Evolutionary conservation across 2,329 filamentous ascomycete species (phyloP).

Genomic region (Hypomyces rosellus): DNA sequence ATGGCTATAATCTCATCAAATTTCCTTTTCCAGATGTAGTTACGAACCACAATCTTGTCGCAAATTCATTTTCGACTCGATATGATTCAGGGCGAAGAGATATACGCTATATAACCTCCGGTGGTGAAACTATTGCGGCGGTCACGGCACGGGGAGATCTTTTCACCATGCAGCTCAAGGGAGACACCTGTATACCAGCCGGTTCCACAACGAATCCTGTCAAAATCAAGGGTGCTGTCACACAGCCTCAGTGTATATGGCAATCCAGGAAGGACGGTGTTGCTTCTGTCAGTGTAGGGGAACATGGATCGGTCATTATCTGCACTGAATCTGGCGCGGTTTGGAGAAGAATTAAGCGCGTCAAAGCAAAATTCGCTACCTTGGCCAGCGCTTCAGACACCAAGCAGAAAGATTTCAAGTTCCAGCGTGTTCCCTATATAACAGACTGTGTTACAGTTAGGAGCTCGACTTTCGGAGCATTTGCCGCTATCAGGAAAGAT

Average conservation of each 20-base stretch:
- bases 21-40: conserved; percentile 71
- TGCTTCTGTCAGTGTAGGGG: conserved; percentile 75
- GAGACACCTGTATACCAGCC: conserved; percentile 52
- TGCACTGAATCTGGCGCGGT: conserved; percentile 89
- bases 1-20: conserved; percentile 84
- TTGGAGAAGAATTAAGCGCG: conserved; percentile 79
- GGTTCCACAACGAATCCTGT: conserved; percentile 86
- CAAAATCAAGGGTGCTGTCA: conserved; percentile 80
- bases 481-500: conserved; percentile 79
- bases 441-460: conserved; percentile 78
- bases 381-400: conserved; percentile 42
- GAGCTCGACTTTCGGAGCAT: conserved; percentile 84
- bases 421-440: conserved; percentile 80
- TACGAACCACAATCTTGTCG: conserved; percentile 61
- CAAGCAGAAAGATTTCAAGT: conserved; percentile 87
- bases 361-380: conserved; percentile 66
- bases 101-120: conserved; percentile 71
- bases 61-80: conserved; percentile 44
- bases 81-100: conserved; percentile 60
- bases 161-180: conserved; percentile 72
- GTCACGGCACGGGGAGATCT: conserved; percentile 79
- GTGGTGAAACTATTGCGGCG: conserved; percentile 87
- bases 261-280: conserved; percentile 81
- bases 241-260: conserved; percentile 77
- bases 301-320: conserved; percentile 91